These are phyloP conservation scores for Dispira simplex DNA, from an alignment of 192 early-diverging fungal genomes.

Conservation along the genomic window DNA sequence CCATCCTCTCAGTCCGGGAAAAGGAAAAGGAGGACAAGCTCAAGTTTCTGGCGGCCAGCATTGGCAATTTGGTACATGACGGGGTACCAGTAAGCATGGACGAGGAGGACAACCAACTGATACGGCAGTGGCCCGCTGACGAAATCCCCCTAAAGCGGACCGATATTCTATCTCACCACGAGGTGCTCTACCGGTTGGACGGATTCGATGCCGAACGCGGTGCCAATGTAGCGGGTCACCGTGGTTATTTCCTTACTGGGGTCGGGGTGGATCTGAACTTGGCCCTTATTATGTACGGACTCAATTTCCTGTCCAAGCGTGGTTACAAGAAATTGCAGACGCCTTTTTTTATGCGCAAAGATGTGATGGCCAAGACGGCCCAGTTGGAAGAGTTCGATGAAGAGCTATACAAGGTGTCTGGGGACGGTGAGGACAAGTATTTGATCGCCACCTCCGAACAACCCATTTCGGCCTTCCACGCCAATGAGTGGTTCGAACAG, in stretches of 20 bases:
- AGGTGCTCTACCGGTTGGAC: slow-evolving; percentile 79
- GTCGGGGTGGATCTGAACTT: slow-evolving; percentile 93
- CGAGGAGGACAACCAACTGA: slow-evolving; percentile 67
- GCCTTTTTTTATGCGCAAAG: slow-evolving; percentile 96
- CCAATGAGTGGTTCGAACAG: slow-evolving; percentile 89
- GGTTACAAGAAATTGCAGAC: slow-evolving; percentile 91
- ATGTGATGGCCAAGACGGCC: slow-evolving; percentile 96
- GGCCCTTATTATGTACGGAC: slow-evolving; percentile 91
- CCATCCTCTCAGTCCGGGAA: slow-evolving; percentile 38
- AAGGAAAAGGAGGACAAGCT: slow-evolving; percentile 60
- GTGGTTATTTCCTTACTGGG: slow-evolving; percentile 95
- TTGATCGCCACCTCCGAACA: slow-evolving; percentile 98
- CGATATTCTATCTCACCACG: slow-evolving; percentile 71
- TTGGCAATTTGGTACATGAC: slow-evolving; percentile 94
- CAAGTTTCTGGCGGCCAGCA: slow-evolving; percentile 37
- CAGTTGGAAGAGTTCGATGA: slow-evolving; percentile 97
- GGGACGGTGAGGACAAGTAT: slow-evolving; percentile 84
- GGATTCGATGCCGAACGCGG: slow-evolving; percentile 83
- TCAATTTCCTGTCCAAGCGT: slow-evolving; percentile 69
- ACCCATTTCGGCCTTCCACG: slow-evolving; percentile 94
- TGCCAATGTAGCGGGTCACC: slow-evolving; percentile 93
- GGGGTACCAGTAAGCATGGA: slow-evolving; percentile 72
- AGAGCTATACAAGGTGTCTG: slow-evolving; percentile 86
- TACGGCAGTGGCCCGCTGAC: slow-evolving; percentile 18
- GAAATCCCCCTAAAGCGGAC: slow-evolving; percentile 39